Evolutionary conservation across 2,329 filamentous ascomycete genomes (phyloP), one percentile per base, ranked within the genome.

Genomic region (Monilinia polystroma): DNA sequence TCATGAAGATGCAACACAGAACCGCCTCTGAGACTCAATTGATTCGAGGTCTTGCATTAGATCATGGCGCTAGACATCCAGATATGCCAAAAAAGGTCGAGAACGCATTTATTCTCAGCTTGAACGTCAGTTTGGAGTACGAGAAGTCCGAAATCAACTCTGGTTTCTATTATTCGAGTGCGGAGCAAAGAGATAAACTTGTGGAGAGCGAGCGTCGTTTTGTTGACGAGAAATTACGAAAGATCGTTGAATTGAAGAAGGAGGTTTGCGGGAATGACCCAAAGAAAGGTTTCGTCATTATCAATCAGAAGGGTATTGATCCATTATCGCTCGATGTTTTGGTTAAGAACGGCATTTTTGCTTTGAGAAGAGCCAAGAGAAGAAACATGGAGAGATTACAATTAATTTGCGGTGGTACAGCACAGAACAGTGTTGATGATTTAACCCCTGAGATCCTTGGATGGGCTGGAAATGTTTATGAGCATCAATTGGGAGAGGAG

Each of bases 1-100:
- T 99, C 75, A 99, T 99, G 95, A 98, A 96, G 79, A 98, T 99
- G 94, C 95, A 99, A 82, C 95, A 99, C 82, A 91, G 94, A 73
- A 93, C 92, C 63, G 93, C 94, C 68, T 92, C 95, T 43, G 95
- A 99, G 79, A 99, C 95, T 67, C 93, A 97, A 79, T 87, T 99
- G 68, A 97, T 99, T 79, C 88, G 91, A 71, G 95, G 95, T 68
- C 84, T 99, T 67, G 95, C 92, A 12, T 83, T 99, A 69, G 95
- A 99, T 76, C 95, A 99, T 79, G 95, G 95, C 72, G 93, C 95
- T 16, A 87, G 95, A 76, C 95, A 99, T 80, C 95, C 95, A 3
- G 95, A 99, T 77, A 99, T 99, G 95, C 92, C 95, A 11, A 98
- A 97, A 83, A 86, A 91, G 67, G 87, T 99, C 41, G 92, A 97